A percentile compares a stretch with the other conserved stretches of the same genome.
Conservation (phyloP, 257 asterid genomes). For the Cynanchum wilfordii region DNA sequence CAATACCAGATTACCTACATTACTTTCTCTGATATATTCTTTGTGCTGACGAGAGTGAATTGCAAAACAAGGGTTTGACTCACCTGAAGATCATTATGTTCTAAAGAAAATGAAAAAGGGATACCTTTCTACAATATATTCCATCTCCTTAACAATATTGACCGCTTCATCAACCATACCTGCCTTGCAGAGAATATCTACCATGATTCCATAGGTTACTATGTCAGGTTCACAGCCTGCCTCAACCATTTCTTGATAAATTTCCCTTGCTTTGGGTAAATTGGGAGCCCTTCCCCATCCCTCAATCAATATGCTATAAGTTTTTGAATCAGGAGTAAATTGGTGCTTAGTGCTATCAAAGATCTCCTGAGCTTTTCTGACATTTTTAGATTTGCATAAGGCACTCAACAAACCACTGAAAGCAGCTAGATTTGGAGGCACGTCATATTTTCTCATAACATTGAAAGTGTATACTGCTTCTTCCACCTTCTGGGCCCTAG, state of each 20-base stretch:
- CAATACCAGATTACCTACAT: neutral
- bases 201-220: slow-evolving; percentile 82
- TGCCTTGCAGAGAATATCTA: slow-evolving; percentile 71
- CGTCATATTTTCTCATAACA: slow-evolving; percentile 59
- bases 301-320: slow-evolving; percentile 74
- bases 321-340: slow-evolving; percentile 63
- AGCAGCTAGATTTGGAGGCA: slow-evolving; percentile 73
- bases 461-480: slow-evolving; percentile 79
- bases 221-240: slow-evolving; percentile 64
- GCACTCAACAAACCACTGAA: slow-evolving; percentile 82
- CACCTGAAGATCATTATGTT: no score
- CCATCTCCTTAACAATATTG: slow-evolving; percentile 63
- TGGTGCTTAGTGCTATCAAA: slow-evolving; percentile 55
- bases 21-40: neutral
- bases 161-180: slow-evolving; percentile 74
- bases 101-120: no score
- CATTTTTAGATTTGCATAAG: slow-evolving; percentile 71
- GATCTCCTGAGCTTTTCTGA: slow-evolving; percentile 78
- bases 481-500: slow-evolving; percentile 73
- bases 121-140: slow-evolving; percentile 13
- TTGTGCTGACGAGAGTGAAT: neutral
- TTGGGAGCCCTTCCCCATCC: slow-evolving; percentile 92
- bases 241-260: slow-evolving; percentile 54
- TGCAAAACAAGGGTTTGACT: no score
- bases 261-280: slow-evolving; percentile 71